Base-by-base conservation (phyloP, 495 filamentous ascomycete genomes). In the Neurospora sp. region DNA sequence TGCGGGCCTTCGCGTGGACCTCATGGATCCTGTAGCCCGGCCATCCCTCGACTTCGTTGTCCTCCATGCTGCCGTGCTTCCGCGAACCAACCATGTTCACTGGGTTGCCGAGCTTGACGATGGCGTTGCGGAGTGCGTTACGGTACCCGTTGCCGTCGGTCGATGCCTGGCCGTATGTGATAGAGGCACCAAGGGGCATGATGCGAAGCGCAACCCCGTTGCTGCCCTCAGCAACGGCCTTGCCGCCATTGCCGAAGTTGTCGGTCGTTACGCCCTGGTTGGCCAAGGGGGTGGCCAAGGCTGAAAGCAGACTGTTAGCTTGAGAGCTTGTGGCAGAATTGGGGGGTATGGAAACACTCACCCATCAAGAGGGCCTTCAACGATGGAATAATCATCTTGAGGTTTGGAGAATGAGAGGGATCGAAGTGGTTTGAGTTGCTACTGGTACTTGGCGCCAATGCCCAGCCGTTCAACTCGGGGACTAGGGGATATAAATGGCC, bases 141-240 rank as follows among this genome's bases (percentile, higher is more conserved):
- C 83, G 81, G 76, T 82, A 84, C 35, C 83, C 83, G 71, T 81
- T 83, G 69, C 79, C 81, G 59, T 81, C 76, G 42, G 76, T 70
- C 5, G 78, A 81, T 1, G 59, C 74, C 39, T 82, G 81, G 2
- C 88, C 88, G 48, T 77, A 81, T 5, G 86, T 88, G 75, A 89
- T 88, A 3, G 87, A 89, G 7, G 85, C 88, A 1, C 88, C 88
- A 6, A 89, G 82, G 0, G 87, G 84, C 78, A 89, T 78, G 59
- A 89, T 79, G 10, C 87, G 82, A 1, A 89, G 82, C 5, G 77
- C 77, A 8, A 79, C 72, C 38, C 74, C 73, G 16, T 69, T 61
- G 27, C 70, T 75, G 44, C n/a, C n/a, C n/a, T n/a, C 69, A 11
- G 68, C 31, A 46, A 74, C 20, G 48, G 73, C 69, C 53, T 73